Conservation (phyloP, 768 basidiomycete genomes). For the Suillus hirtellus region DNA sequence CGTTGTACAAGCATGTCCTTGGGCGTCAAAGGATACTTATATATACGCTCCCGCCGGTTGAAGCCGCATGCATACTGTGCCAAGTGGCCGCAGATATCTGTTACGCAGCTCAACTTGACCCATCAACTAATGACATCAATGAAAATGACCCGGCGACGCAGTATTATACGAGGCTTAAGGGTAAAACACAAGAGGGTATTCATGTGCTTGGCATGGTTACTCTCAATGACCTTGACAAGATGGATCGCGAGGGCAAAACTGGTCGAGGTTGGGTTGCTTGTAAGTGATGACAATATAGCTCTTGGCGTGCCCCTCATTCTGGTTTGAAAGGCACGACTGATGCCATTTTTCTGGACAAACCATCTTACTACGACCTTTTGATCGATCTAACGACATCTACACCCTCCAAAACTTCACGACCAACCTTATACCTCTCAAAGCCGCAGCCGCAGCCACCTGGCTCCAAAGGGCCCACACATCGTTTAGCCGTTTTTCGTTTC, state of each 20-base stretch:
- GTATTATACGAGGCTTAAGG: constrained; percentile 33
- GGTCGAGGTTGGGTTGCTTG: constrained; percentile 86
- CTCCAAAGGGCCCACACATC: constrained; percentile 46
- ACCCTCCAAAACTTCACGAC: constrained; percentile 59
- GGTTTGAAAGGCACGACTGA: constrained; percentile 65
- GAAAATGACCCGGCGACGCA: constrained; percentile 31
- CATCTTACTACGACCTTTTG: constrained; percentile 75
- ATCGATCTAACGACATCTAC: constrained; percentile 76
- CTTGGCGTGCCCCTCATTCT: constrained; percentile 1
- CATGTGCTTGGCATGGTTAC: constrained; percentile 81
- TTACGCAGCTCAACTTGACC: constrained; percentile 45
- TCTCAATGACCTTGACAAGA: constrained; percentile 65
- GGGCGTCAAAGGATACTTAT: constrained; percentile 76
- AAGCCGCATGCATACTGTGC: constrained; percentile 73
- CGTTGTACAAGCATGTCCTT: constrained; percentile 77
- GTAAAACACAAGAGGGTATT: constrained; percentile 51
- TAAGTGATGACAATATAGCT: constrained; percentile 31
- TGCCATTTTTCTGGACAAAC: constrained; percentile 80
- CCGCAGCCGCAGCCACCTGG: constrained; percentile 36
- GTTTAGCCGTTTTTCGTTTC: constrained; percentile 65
- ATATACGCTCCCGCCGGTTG: constrained; percentile 77
- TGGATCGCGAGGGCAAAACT: constrained; percentile 53
- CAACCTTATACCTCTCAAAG: constrained; percentile 65
- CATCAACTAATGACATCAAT: constrained; percentile 22
- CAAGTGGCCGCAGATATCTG: constrained; percentile 63